Evolutionary conservation across 1,284 basidiomycete genomes (phyloP), one percentile per base, ranked within the genome.

Genomic region (Pascua sp.): DNA sequence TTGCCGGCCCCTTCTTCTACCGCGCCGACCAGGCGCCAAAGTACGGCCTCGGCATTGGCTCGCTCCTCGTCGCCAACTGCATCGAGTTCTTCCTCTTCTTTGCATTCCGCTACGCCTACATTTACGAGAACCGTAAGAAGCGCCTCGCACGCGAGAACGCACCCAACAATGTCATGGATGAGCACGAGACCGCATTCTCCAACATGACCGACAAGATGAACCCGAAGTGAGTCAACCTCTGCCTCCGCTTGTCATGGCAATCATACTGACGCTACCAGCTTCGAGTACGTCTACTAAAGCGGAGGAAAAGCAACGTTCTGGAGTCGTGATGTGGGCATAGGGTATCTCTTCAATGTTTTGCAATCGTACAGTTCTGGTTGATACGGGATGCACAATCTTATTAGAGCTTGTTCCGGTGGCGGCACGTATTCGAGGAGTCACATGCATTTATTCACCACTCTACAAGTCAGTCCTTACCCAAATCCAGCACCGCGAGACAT

Each of bases 1-100:
- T 81, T 46, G 72, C 72, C 42, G 77, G 72, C 1, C 77, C 75
- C 5, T 80, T 80, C 73, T 72, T 80, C 49, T 80, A 77, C 68
- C 66, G 67, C 16, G 48, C 49, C 8, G 17, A 56, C 11, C 74
- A 80, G 67, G 77, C 78, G 4, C 80, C 80, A 1, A 66, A 53
- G 42, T 81, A 81, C 64, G 51, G 61, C 12, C 75, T 79, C 36
- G 80, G 80, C 15, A 77, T 81, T 44, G 76, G 80, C 8, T 76
- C 72, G 1, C 71, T 78, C 41, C 68, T 81, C 51, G 74, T 77
- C 36, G 69, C 67, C 56, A 75, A 75, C 65, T 67, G 63, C 55
- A 42, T 74, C 52, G 73, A 77, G 65, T 70, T 79, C 56, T 55
- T 69, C 13, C 59, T 80, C 40, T 77, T 80, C 64, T 64, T 79